Percentiles rank a stretch among this genome's conserved stretches.
Evolutionary conservation across 148 eudicot species (phyloP).

Genomic region (Rhododendron ovatum): DNA sequence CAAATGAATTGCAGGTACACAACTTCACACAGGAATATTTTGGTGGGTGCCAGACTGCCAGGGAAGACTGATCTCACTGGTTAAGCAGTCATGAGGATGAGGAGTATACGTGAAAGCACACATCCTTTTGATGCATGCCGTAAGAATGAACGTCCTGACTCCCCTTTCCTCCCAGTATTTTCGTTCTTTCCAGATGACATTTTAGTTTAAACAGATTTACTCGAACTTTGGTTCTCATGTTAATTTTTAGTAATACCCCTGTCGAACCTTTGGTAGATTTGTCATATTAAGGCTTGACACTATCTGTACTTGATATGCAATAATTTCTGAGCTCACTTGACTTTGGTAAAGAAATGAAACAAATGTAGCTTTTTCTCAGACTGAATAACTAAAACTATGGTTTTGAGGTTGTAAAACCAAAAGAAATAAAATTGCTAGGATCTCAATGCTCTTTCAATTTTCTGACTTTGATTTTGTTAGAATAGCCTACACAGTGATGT

Average conservation of each 20-base stretch:
- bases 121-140: slow-evolving; percentile 41
- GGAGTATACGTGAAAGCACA: slow-evolving; percentile 28
- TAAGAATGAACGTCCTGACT: slow-evolving; percentile 12
- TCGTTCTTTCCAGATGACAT: background rate
- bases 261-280: background rate
- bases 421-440: background rate
- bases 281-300: background rate
- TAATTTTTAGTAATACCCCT: background rate
- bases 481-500: background rate
- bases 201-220: background rate
- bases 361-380: background rate
- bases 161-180: background rate
- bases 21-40: background rate
- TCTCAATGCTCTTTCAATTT: background rate
- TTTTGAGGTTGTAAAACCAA: background rate
- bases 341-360: background rate
- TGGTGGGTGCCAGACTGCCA: background rate
- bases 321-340: background rate
- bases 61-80: background rate
- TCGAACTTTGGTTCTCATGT: background rate
- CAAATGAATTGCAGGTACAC: background rate
- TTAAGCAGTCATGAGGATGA: slow-evolving; percentile 33
- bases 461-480: background rate
- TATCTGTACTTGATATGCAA: background rate
- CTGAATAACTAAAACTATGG: background rate